Conservation (phyloP, 2,329 filamentous ascomycete species). For the Phoma herbarum region DNA sequence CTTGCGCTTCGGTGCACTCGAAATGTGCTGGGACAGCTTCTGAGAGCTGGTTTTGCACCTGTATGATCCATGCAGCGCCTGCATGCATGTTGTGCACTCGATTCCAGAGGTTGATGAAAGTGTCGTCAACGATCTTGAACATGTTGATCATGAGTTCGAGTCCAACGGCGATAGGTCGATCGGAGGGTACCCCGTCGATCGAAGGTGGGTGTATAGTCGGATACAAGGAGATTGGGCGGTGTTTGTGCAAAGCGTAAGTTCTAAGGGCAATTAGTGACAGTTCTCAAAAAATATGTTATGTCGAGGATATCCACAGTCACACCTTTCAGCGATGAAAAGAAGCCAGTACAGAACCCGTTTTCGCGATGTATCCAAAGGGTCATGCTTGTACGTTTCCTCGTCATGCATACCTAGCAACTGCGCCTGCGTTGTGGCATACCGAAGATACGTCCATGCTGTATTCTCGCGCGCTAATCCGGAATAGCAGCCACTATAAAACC, state of each 20-base stretch:
- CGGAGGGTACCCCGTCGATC: slow-evolving; percentile 60
- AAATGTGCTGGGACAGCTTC: slow-evolving; percentile 65
- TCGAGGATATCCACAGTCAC: slow-evolving; percentile 16
- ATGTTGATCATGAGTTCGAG: slow-evolving; percentile 69
- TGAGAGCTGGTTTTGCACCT: slow-evolving; percentile 60
- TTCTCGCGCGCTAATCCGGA: slow-evolving; percentile 69
- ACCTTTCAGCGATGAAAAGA: slow-evolving; percentile 69
- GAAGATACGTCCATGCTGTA: slow-evolving; percentile 69
- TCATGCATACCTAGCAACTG: slow-evolving; percentile 67
- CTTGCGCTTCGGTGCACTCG: slow-evolving; percentile 69
- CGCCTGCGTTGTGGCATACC: slow-evolving; percentile 68
- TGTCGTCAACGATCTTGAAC: slow-evolving; percentile 70
- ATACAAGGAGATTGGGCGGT: slow-evolving; percentile 69
- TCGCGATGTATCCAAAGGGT: slow-evolving; percentile 63
- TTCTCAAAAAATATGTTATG: slow-evolving; percentile 60
- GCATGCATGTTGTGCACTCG: slow-evolving; percentile 58
- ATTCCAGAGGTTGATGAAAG: slow-evolving; percentile 71
- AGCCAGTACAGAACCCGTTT: slow-evolving; percentile 69
- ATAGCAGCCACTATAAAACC: slow-evolving; percentile 68
- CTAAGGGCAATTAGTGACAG: no score
- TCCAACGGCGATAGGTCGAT: slow-evolving; percentile 64
- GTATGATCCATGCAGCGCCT: slow-evolving; percentile 57
- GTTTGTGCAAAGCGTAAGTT: slow-evolving; percentile 63
- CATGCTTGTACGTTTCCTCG: slow-evolving; percentile 62
- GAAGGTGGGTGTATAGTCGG: slow-evolving; percentile 66